Conservation (phyloP, 2,329 filamentous ascomycete species). For the Fusarium sp. region DNA sequence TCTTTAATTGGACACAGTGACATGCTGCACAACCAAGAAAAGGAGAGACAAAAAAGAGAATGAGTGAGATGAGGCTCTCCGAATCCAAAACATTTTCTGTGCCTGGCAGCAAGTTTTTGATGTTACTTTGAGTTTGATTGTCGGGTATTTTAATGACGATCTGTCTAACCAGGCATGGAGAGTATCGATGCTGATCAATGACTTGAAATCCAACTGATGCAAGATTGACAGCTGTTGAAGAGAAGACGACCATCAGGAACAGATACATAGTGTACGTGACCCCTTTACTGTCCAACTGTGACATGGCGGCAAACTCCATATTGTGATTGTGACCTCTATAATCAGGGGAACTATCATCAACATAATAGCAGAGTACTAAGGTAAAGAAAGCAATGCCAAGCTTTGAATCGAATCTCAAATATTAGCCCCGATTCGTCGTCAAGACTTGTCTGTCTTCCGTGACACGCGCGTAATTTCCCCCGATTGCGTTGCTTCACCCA, state of each 20-base stretch:
- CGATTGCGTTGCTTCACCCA: constrained; percentile 34
- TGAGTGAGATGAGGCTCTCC: neutral
- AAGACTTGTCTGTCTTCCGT: constrained; percentile 1
- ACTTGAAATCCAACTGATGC: neutral
- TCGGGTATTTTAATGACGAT: constrained; percentile 4
- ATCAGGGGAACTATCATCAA: neutral
- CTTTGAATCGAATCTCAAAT: constrained; percentile 23
- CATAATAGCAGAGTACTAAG: neutral
- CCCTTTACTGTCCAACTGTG: neutral
- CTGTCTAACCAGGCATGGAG: neutral
- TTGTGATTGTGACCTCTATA: neutral
- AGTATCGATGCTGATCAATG: neutral
- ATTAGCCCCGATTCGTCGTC: constrained; percentile 37
- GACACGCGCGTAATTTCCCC: constrained; percentile 35
- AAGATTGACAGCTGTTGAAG: neutral
- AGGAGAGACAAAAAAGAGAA: neutral
- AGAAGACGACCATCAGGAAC: neutral
- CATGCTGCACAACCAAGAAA: neutral
- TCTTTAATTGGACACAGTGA: constrained; percentile 6
- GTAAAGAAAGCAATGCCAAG: constrained; percentile 16
- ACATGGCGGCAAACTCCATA: neutral
- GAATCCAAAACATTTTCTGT: neutral
- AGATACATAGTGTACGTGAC: neutral
- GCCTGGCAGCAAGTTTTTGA: neutral
- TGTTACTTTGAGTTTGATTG: constrained; percentile 3